Percentiles rank a stretch among this genome's conserved stretches.
Conservation (phyloP, 768 basidiomycete species). For the Russula lepida region DNA sequence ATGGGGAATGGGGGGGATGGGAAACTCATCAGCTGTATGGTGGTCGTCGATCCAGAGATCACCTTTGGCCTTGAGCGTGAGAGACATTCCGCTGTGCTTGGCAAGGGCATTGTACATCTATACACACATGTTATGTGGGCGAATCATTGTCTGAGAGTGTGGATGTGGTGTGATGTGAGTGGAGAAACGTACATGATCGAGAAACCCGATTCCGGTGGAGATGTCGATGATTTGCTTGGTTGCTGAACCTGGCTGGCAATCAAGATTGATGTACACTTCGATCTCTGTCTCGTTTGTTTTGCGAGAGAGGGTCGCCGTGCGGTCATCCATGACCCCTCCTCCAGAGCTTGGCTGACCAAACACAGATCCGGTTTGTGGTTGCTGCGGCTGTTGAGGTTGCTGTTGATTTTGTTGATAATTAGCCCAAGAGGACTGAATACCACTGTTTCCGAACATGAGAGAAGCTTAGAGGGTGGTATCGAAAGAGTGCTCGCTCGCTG, state of each 20-base stretch:
- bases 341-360: conserved; percentile 62
- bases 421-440: conserved; percentile 56
- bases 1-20: background rate
- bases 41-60: conserved; percentile 99
- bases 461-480: background rate
- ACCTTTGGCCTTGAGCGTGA: conserved; percentile 85
- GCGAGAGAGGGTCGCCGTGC: conserved; percentile 64
- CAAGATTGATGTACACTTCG: conserved; percentile 72
- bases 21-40: conserved; percentile 90
- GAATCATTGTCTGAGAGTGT: background rate
- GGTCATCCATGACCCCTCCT: conserved; percentile 42
- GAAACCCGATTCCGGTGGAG: conserved; percentile 94
- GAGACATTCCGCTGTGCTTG: conserved; percentile 91
- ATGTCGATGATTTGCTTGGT: conserved; percentile 70
- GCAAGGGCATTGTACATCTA: conserved; percentile 98
- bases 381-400: conserved; percentile 43
- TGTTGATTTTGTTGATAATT: conserved; percentile 60
- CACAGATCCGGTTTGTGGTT: conserved; percentile 33
- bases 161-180: no score
- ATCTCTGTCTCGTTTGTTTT: conserved; percentile 91
- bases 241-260: conserved; percentile 57
- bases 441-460: conserved; percentile 51
- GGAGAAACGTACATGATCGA: conserved; percentile 78
- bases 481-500: background rate
- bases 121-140: no score